Evolutionary conservation across 345 rosid genomes (phyloP).

Genomic region (Citrus maxima): DNA sequence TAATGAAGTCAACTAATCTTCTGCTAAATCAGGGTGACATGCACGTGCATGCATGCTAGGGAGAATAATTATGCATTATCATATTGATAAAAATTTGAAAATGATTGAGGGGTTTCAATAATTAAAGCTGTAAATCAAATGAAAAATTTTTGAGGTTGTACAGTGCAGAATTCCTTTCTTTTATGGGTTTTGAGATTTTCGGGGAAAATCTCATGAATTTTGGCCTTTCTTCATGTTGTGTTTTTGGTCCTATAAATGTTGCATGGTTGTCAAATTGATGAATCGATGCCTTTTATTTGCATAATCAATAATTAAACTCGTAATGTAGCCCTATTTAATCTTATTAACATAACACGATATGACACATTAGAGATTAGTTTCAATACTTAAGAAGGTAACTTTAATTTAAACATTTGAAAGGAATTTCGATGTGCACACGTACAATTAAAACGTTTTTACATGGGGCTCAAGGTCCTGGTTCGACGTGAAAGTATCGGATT

Average conservation of each 20-base stretch:
- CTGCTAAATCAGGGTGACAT: conserved; percentile 34
- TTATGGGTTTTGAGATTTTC: neutral
- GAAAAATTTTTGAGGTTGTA: neutral
- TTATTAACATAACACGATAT: no score
- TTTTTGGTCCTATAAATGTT: neutral
- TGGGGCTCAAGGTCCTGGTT: conserved; percentile 25
- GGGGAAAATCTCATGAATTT: neutral
- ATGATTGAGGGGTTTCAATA: neutral
- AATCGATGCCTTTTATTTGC: neutral
- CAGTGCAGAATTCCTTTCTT: neutral
- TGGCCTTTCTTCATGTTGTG: neutral
- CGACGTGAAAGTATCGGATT: conserved; percentile 22
- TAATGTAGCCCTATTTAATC: no score
- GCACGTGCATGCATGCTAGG: conserved; percentile 56
- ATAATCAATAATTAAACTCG: no score
- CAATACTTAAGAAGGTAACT: no score
- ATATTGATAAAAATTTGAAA: neutral
- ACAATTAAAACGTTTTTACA: neutral
- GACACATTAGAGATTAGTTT: no score
- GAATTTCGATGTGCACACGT: no score
- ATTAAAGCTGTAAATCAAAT: neutral
- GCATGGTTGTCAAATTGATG: neutral
- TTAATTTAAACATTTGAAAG: no score
- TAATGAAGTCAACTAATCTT: conserved; percentile 38
- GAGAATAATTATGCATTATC: neutral